Percentiles rank a stretch among this genome's conserved stretches.
Evolutionary conservation across 371 early-diverging fungal species (phyloP).

Genomic region (Synchytrium microbalum): DNA sequence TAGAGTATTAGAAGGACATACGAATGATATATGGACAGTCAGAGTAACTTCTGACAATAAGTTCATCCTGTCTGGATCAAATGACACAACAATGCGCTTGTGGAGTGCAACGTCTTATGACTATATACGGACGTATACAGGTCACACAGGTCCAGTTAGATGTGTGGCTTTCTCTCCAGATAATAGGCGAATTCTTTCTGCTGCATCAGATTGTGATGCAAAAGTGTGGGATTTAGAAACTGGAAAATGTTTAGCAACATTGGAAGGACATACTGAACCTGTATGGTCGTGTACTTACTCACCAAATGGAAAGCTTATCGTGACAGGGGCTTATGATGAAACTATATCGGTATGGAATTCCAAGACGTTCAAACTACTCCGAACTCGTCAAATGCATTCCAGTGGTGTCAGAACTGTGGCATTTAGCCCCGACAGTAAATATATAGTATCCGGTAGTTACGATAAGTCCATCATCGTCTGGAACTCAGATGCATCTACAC

Average conservation of each 20-base stretch:
- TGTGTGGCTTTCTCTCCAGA: constrained; percentile 39
- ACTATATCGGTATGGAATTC: constrained; percentile 93
- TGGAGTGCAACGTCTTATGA: constrained; percentile 67
- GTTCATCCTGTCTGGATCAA: constrained; percentile 68
- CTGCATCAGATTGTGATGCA: constrained; percentile 22
- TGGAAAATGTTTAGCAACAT: constrained; percentile 56
- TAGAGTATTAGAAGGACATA: constrained; percentile 6
- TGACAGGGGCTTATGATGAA: constrained; percentile 84
- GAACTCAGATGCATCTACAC: too few species aligned
- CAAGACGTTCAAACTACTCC: constrained; percentile 55
- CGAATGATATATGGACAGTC: constrained; percentile 21
- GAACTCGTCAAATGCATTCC: neutral
- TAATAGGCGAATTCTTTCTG: constrained; percentile 11
- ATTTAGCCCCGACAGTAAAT: neutral
- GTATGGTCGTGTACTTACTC: constrained; percentile 87
- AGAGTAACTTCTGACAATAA: neutral
- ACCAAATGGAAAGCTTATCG: constrained; percentile 73
- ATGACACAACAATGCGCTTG: constrained; percentile 76
- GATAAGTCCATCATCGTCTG: neutral
- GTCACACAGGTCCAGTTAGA: neutral
- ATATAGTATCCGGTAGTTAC: neutral
- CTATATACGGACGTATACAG: neutral
- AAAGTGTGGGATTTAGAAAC: constrained; percentile 5
- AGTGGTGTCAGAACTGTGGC: neutral
- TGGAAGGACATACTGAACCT: constrained; percentile 88